Conservation (phyloP, 306 rosid genomes). For the Cicer chorassanicum region DNA sequence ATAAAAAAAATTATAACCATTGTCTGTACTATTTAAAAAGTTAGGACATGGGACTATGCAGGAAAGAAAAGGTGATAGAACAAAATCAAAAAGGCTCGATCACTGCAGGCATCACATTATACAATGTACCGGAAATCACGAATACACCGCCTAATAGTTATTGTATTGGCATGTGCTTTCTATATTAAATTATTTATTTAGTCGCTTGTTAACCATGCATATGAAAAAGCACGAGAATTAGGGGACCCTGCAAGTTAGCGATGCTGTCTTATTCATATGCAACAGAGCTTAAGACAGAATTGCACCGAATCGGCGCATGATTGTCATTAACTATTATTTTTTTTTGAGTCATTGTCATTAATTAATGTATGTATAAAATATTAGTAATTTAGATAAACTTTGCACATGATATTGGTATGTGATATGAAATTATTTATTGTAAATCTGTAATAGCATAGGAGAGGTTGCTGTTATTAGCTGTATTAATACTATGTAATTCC, state of each 20-base stretch:
- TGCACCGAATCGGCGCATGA: not conserved
- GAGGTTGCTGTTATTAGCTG: constrained; percentile 1
- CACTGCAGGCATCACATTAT: too few species aligned
- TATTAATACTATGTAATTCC: not conserved
- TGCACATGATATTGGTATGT: not conserved
- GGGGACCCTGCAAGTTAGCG: constrained; percentile 13
- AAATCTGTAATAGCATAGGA: not conserved
- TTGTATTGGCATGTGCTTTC: constrained; percentile 17
- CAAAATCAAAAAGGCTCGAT: not conserved
- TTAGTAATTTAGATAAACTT: not conserved
- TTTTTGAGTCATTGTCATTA: too few species aligned
- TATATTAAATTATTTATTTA: not conserved
- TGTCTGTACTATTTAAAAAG: not conserved
- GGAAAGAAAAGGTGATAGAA: not conserved
- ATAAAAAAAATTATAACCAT: too few species aligned
- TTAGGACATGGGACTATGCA: constrained; percentile 1
- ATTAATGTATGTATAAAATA: constrained; percentile 13
- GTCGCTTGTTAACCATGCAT: not conserved
- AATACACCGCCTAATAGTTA: constrained; percentile 28
- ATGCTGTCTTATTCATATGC: constrained; percentile 36
- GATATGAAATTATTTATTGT: too few species aligned
- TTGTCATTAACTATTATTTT: not conserved
- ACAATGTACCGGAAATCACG: constrained; percentile 27
- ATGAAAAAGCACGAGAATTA: constrained; percentile 3
- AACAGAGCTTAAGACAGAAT: too few species aligned